A percentile compares a stretch with the other conserved stretches of the same genome.
These are phyloP conservation scores for Dendryphion nanum DNA, from an alignment of 2,329 filamentous ascomycete species.

Conservation along the genomic window DNA sequence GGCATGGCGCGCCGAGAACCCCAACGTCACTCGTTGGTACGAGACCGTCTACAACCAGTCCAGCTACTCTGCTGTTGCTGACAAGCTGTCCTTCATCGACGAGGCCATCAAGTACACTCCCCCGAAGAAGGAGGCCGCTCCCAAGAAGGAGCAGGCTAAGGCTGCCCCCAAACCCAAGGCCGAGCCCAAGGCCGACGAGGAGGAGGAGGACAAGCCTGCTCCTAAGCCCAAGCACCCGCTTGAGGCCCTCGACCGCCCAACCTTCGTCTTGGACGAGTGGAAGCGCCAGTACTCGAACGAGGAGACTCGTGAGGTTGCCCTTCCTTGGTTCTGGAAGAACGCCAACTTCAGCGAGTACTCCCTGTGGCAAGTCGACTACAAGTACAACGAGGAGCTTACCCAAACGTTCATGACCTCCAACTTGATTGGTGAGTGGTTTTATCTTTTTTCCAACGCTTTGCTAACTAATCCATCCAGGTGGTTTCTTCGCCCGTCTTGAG, in stretches of 20 bases:
- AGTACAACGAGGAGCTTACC: constrained; percentile 98
- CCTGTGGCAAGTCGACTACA: constrained; percentile 92
- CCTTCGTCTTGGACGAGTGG: constrained; percentile 89
- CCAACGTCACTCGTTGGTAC: constrained; percentile 90
- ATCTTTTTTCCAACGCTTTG: neutral
- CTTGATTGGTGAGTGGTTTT: constrained; percentile 68
- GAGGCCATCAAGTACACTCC: constrained; percentile 70
- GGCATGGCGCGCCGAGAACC: constrained; percentile 78
- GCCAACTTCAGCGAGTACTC: constrained; percentile 93
- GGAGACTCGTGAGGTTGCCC: constrained; percentile 74
- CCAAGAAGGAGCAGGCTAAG: constrained; percentile 69
- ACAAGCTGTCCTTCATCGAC: constrained; percentile 76
- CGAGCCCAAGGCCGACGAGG: constrained; percentile 58
- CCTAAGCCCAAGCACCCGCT: constrained; percentile 98
- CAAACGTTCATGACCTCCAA: constrained; percentile 99
- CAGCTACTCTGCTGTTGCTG: constrained; percentile 78
- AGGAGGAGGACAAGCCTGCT: constrained; percentile 59
- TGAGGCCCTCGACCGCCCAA: constrained; percentile 76
- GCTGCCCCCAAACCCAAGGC: constrained; percentile 52
- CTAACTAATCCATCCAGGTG: constrained; percentile 50
- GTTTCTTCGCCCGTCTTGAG: constrained; percentile 97
- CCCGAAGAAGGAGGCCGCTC: constrained; percentile 66
- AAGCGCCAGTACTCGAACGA: constrained; percentile 99
- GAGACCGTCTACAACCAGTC: constrained; percentile 90
- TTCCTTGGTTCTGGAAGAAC: constrained; percentile 99